Base-by-base conservation (phyloP, 352 stramenopile species). In the Phytophthora rubi region DNA sequence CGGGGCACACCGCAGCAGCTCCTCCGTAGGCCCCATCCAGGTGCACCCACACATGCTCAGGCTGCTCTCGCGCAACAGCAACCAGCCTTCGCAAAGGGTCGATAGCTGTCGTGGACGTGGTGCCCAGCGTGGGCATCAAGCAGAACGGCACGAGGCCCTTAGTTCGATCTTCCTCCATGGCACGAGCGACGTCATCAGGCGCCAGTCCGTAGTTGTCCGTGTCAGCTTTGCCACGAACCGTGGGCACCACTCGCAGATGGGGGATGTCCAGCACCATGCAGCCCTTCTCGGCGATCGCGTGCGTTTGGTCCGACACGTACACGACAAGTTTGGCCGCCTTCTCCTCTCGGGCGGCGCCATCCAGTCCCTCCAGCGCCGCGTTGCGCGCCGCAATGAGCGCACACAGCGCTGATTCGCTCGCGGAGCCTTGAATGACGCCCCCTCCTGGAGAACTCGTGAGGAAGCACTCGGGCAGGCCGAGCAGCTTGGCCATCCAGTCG, bases 251-350 rank as follows among this genome's bases (percentile, higher is more conserved):
- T 23, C 83, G 81, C 54, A 91, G 59, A 42, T 89, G 79, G 0
- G 77, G 70, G 44, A 92, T 76, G 15, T 89, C 85, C 21, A 92
- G 70, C 45, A 94, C 80, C 70, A 89, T 89, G 63, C 78, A 85
- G 6, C 81, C 83, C 59, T 94, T 94, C 62, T 86, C 69, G 2
- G 76, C 84, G 63, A 88, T 86, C 6, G 81, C 78, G 60, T 94
- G 84, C 3, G 84, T 90, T 73, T 94, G 86, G 59, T 92, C 84
- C 35, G 79, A 90, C 6, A 86, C 74, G 70, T 94, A 93, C 21
- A 85, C 62, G 10, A 86, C 81, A 16, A 93, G 75, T 12, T 83
- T 80, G 16, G 76, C 57, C 5, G 71, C 71, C 30, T 78, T 75
- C 47, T 75, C 67, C 13, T 74, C n/a, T 23, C 75, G 71, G 1